Base-by-base conservation (phyloP, 2,329 filamentous ascomycete genomes). In the Orbilia javanica region DNA sequence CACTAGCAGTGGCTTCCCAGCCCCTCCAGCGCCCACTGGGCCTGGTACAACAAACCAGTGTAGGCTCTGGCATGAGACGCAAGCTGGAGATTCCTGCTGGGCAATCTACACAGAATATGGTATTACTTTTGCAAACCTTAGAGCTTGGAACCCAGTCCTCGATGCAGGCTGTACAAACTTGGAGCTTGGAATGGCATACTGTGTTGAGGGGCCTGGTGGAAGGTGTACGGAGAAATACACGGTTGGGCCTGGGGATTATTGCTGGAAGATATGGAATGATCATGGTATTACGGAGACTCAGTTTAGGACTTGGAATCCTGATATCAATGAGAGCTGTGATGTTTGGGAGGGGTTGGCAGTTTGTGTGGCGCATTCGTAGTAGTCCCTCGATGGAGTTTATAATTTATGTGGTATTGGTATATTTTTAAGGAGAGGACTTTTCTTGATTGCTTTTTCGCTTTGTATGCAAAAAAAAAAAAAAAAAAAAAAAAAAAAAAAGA, bases 221-320 rank as follows among this genome's bases (percentile, higher is more conserved):
- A 27, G 34, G 2, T 68, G 65, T 57, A 42, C 50, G n/a, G 22
- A 68, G 36, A 39, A 31, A 15, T 68, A 68, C 25, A 68, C 65
- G 0, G 50, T 68, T 25, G 50, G 36, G 10, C 52, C 48, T 34
- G 65, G 50, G 8, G 65, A 68, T 11, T 68, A 34, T 25, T 68
- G 65, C n/a, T 68, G 31, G 27, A 68, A 68, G 65, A 68, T 68
- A 44, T 68, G 65, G 50, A 36, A 39, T 15, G 65, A 68, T 22
- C 39, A 42, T 60, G 20, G 34, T 29, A 31, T 68, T 27, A 68
- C 65, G 2, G 50, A 68, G 36, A 27, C 50, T 6, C 65, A 68
- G 29, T 68, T 68, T 15, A 36, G 50, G 36, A 36, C 48, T 5
- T 44, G 34, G 31, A 68, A 68, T 31, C 50, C 50, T 22, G 18